These are phyloP conservation scores for Auricularia sp. DNA, from an alignment of 768 basidiomycete genomes.

Conservation along the genomic window DNA sequence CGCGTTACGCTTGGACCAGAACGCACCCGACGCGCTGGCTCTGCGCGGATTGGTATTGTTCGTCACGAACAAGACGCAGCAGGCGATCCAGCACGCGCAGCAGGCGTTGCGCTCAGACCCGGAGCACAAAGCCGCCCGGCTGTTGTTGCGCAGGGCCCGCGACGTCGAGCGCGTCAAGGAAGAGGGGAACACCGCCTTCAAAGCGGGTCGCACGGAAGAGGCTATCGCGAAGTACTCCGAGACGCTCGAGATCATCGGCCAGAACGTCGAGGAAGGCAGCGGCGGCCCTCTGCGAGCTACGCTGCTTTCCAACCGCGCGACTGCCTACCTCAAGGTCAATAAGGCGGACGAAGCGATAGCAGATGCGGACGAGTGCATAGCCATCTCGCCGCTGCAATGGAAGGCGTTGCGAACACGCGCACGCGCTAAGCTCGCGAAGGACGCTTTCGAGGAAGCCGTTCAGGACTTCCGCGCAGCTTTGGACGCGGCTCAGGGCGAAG, in stretches of 20 bases:
- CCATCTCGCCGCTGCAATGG: slow-evolving; percentile 54
- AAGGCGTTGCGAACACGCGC: slow-evolving; percentile 84
- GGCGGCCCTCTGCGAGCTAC: slow-evolving; percentile 77
- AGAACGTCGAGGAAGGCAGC: slow-evolving; percentile 55
- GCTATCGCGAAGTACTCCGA: slow-evolving; percentile 63
- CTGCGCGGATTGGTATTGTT: slow-evolving; percentile 74
- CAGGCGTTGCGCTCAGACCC: slow-evolving; percentile 73
- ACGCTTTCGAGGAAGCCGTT: slow-evolving; percentile 61
- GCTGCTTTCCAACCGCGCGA: slow-evolving; percentile 74
- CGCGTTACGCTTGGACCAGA: slow-evolving; percentile 57
- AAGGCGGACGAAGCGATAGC: slow-evolving; percentile 55
- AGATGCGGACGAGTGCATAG: slow-evolving; percentile 61
- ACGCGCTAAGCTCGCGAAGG: slow-evolving; percentile 62
- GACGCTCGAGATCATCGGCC: slow-evolving; percentile 50
- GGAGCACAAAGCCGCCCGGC: slow-evolving; percentile 57
- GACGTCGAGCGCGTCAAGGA: slow-evolving; percentile 78
- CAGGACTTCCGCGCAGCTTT: slow-evolving; percentile 73
- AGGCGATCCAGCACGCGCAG: slow-evolving; percentile 59
- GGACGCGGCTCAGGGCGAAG: slow-evolving; percentile 58
- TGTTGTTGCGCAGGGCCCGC: slow-evolving; percentile 66
- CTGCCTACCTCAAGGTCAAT: slow-evolving; percentile 66
- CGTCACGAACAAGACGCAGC: slow-evolving; percentile 56
- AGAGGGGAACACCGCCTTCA: slow-evolving; percentile 74
- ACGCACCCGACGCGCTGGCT: slow-evolving; percentile 70
- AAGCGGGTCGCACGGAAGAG: slow-evolving; percentile 43